Base-by-base conservation (phyloP, 176 grass and related monocot genomes). In the Aegilops umbellulata region DNA sequence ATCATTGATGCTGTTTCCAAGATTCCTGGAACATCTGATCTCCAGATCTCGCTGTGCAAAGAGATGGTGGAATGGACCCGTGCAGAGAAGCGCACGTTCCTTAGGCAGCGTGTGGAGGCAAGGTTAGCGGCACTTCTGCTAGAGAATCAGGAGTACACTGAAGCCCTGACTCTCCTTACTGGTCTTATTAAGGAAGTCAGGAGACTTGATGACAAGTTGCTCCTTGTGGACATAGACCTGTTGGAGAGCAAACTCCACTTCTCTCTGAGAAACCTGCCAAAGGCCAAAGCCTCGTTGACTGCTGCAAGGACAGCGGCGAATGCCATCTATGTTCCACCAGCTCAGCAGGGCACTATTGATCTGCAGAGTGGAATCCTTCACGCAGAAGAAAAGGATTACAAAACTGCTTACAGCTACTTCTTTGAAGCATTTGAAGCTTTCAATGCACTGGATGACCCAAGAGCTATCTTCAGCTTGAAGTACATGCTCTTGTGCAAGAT, bases 401-500 rank as follows among this genome's bases (percentile, higher is more conserved):
- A 95, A 75, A 95, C 90, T 70, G 93, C 90, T 7, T 95, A 95
- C 78, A 92, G 90, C 84, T 95, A 95, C 81, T 95, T 95, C 80
- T 92, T 95, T 13, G 93, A 95, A 83, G 93, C 90, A 77, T 95
- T 95, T 36, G 93, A 95, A 86, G 93, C 88, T 41, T 95, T 92
- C 76, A 92, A 88, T 84, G 74, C 90, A 23, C 85, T 95, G 8
- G 93, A 90, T 81, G 93, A 92, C 44, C 75, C 88, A 41, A 84
- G 85, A 19, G 90, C 93, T n/a, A 84, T 92, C 27, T 95, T 92
- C 74, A 88, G 93, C 79, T 84, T 97, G 34, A 97, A 97, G 63
- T 97, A 95, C 85, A 97, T 97, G 95, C 92, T 97, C 23, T 73
- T 97, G 65, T 97, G 92, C 87, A 97, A 97, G 89, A 97, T 95